Evolutionary conservation across 2,329 filamentous ascomycete genomes (phyloP).

Genomic region (Penicillium sp.): DNA sequence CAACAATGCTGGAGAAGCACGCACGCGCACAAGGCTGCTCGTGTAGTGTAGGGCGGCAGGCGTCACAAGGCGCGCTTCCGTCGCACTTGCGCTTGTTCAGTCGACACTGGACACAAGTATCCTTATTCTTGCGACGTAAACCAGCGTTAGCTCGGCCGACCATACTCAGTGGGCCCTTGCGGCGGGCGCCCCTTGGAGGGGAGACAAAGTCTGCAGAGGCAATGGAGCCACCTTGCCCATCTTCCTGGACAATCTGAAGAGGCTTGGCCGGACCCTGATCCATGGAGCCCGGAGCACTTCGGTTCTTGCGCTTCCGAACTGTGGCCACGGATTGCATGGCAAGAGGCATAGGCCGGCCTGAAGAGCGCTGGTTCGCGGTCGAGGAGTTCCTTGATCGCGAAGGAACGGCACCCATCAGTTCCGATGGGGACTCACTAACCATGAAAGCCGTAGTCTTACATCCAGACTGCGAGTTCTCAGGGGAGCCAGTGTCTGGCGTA

Average conservation of each 20-base stretch:
- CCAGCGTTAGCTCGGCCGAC: slow-evolving; percentile 43
- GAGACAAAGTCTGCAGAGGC: slow-evolving; percentile 43
- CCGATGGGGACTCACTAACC: slow-evolving; percentile 35
- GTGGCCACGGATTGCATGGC: slow-evolving; percentile 33
- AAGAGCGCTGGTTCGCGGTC: slow-evolving; percentile 23
- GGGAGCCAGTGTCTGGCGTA: slow-evolving; percentile 25
- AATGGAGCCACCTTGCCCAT: slow-evolving; percentile 44
- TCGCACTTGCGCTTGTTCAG: slow-evolving; percentile 49
- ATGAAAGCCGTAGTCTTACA: slow-evolving; percentile 35
- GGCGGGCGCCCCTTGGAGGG: slow-evolving; percentile 44
- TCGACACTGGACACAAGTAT: slow-evolving; percentile 46
- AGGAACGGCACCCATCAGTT: slow-evolving; percentile 28
- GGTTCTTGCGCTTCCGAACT: slow-evolving; percentile 39
- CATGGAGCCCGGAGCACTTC: slow-evolving; percentile 26
- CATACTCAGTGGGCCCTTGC: slow-evolving; percentile 43
- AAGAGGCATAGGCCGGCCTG: slow-evolving; percentile 31
- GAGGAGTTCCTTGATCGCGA: slow-evolving; percentile 26
- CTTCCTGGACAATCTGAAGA: slow-evolving; percentile 46
- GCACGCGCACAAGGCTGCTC: slow-evolving; percentile 47
- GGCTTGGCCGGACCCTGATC: slow-evolving; percentile 33
- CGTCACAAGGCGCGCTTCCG: slow-evolving; percentile 43
- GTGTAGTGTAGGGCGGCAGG: slow-evolving; percentile 43
- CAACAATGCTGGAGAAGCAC: slow-evolving; percentile 46
- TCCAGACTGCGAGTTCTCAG: slow-evolving; percentile 25
- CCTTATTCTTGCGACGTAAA: slow-evolving; percentile 45